These are phyloP conservation scores for Panaeolus cyanescens DNA, from an alignment of 768 basidiomycete species.

Conservation along the genomic window DNA sequence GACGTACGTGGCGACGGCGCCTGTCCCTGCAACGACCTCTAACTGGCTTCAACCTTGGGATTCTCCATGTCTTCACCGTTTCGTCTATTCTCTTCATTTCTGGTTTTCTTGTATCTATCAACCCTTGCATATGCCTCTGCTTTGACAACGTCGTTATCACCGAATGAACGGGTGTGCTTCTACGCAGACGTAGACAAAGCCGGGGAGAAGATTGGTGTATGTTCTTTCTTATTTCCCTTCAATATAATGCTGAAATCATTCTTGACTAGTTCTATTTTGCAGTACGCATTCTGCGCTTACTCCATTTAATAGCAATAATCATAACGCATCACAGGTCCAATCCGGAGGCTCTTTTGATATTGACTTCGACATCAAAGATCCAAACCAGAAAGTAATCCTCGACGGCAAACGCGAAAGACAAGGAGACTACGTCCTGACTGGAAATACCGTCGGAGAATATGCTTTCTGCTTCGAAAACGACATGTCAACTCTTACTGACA, in stretches of 20 bases:
- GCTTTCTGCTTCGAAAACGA: constrained; percentile 99
- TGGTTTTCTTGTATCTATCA: constrained; percentile 37
- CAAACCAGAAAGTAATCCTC: constrained; percentile 83
- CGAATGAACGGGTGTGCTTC: constrained; percentile 88
- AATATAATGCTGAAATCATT: not conserved
- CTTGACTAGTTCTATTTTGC: constrained; percentile 91
- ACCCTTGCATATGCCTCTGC: constrained; percentile 54
- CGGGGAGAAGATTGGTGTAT: constrained; percentile 87
- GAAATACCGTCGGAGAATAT: constrained; percentile 88
- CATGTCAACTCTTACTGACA: constrained; percentile 92
- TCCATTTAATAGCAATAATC: not conserved
- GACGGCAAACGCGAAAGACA: constrained; percentile 89
- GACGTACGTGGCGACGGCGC: constrained; percentile 3
- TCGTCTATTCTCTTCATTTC: constrained; percentile 30
- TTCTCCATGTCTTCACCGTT: constrained; percentile 27
- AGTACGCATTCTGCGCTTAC: constrained; percentile 45
- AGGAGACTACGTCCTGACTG: constrained; percentile 97
- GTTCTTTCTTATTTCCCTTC: constrained; percentile 26
- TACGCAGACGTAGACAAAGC: constrained; percentile 96
- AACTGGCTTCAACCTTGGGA: not conserved
- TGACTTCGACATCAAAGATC: constrained; percentile 92
- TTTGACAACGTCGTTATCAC: constrained; percentile 74
- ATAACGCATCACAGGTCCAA: constrained; percentile 68
- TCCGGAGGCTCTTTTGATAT: constrained; percentile 97
- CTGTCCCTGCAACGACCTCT: not conserved